phyloP scores from a whole-genome alignment of 2,329 filamentous ascomycete species.

The Penicillium nordicum region DNA sequence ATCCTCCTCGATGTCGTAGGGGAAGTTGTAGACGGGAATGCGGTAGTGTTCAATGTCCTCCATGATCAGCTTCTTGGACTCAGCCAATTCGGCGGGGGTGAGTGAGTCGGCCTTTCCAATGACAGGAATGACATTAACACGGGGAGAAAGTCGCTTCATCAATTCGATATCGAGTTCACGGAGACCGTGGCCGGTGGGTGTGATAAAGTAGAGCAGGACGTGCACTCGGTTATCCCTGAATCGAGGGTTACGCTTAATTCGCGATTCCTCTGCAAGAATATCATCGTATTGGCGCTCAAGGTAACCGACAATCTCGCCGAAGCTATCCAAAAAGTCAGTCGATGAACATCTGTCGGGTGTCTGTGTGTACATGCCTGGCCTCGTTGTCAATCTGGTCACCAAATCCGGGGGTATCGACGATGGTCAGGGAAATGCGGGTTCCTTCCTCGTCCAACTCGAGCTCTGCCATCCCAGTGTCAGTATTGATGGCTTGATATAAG shows the following conservation, averaged over 20 bases:
- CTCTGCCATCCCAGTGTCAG: slow-evolving; percentile 55
- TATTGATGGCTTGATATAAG: slow-evolving; percentile 13
- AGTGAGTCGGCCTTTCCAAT: slow-evolving; percentile 98
- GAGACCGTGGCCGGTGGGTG: slow-evolving; percentile 93
- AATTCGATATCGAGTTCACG: slow-evolving; percentile 98
- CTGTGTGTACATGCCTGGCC: slow-evolving; percentile 65
- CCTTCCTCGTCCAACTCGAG: slow-evolving; percentile 97
- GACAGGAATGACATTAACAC: slow-evolving; percentile 97
- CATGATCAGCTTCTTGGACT: slow-evolving; percentile 99
- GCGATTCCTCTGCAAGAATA: slow-evolving; percentile 97
- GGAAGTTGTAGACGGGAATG: slow-evolving; percentile 99
- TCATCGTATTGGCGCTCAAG: slow-evolving; percentile 99
- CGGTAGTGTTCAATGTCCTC: slow-evolving; percentile 99
- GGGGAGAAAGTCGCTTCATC: slow-evolving; percentile 97
- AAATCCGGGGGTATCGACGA: slow-evolving; percentile 97
- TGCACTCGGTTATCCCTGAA: slow-evolving; percentile 99
- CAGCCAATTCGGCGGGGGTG: slow-evolving; percentile 90
- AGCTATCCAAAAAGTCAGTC: slow-evolving; percentile 55
- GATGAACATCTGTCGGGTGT: neutral
- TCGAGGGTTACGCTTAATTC: slow-evolving; percentile 99
- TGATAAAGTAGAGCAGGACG: slow-evolving; percentile 98
- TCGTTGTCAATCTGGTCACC: slow-evolving; percentile 99
- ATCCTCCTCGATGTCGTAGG: slow-evolving; percentile 98
- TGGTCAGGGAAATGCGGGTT: slow-evolving; percentile 94
- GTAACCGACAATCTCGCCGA: slow-evolving; percentile 95